Base-by-base conservation (phyloP, 202 grass and related monocot genomes). In the Cymbopogon flexuosus region DNA sequence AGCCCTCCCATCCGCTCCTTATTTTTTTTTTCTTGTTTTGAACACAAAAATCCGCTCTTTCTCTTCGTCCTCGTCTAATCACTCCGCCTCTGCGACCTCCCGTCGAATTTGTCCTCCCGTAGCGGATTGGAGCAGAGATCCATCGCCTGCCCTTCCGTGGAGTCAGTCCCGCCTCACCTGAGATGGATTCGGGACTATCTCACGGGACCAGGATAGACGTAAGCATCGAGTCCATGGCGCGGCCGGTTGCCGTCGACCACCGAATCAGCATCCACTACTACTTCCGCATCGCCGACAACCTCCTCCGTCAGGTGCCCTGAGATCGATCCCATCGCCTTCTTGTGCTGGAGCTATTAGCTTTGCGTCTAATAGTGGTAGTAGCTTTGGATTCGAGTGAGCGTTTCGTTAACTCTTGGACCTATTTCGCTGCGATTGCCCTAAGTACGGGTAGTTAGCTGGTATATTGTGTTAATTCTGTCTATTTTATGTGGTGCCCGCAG, bases 201-300 rank as follows among this genome's bases (percentile, higher is more conserved):
- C 59, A 23, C 27, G 47, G 41, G 62, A 40, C 62, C 10, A 73
- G 70, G 86, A 82, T 78, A 65, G 77, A 59, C 69, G 89, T 89
- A 79, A 78, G 78, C 79, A 84, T 98, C 83, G 83, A 89, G 81
- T 83, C 83, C 45, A 64, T 74, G 71, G 81, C 92, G 37, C 88
- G 83, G 40, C 88, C 86, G 16, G 88, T 98, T 37, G 65, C 35
- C 40, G 88, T 98, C 73, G 96, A 98, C 84, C 78, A 93, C 63
- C 92, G 90, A 73, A 94, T 98, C 84, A 87, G 84, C 68, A 79
- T 98, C 56, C 52, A 81, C 19, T 85, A 95, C 84, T 98, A 98
- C 74, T 95, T 89, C 77, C 92, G 96, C 61, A 94, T 98, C 79
- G 96, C 92, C 8, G 86, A 91, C 29, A 98, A 95, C 51, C 92